phyloP scores from a whole-genome alignment of 306 rosid species.

The Prunus dulcis region DNA sequence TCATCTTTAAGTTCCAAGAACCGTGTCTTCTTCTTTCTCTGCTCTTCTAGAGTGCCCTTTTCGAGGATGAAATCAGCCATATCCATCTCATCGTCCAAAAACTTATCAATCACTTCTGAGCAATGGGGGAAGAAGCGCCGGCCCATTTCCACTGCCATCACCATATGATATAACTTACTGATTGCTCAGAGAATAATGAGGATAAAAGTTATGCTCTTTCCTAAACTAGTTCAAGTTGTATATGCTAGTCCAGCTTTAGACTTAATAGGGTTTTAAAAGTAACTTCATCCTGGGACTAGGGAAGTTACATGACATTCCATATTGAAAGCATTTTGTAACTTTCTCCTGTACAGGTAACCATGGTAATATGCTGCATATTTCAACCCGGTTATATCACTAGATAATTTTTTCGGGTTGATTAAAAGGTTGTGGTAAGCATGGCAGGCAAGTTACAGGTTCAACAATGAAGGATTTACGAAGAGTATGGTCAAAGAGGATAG shows the following conservation, averaged over 20 bases:
- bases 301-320: neutral
- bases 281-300: neutral
- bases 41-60: conserved; percentile 71
- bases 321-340: neutral
- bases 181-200: conserved; percentile 8
- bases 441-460: neutral
- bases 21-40: conserved; percentile 54
- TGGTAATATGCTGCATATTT: neutral
- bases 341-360: neutral
- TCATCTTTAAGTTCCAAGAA: conserved; percentile 89
- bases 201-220: neutral
- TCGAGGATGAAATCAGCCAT: conserved; percentile 75
- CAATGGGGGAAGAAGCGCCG: conserved; percentile 88
- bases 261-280: neutral
- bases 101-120: conserved; percentile 83
- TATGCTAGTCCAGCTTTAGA: neutral
- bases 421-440: neutral
- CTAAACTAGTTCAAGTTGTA: conserved; percentile 15
- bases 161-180: neutral
- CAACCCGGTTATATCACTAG: neutral
- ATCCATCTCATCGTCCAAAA: conserved; percentile 64
- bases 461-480: neutral
- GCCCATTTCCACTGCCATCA: conserved; percentile 69
- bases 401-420: neutral
- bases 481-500: neutral